Evolutionary conservation across 768 basidiomycete species (phyloP).

Genomic region (Chalciporus chontae): DNA sequence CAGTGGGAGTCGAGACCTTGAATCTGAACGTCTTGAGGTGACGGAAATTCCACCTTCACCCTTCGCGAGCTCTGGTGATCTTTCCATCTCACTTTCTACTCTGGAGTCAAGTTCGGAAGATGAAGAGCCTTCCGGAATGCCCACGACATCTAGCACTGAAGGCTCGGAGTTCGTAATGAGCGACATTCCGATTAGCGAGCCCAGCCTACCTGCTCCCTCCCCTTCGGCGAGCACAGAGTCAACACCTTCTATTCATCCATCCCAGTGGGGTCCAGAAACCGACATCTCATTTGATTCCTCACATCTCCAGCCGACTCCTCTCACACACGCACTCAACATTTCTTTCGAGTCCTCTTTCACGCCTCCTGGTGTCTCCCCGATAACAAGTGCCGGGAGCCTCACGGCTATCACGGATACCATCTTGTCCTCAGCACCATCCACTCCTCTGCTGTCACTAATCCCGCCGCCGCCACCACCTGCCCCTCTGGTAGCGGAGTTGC

Average conservation of each 20-base stretch:
- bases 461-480: slow-evolving; percentile 9
- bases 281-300: slow-evolving; percentile 76
- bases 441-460: neutral
- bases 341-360: slow-evolving; percentile 77
- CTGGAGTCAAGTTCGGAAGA: slow-evolving; percentile 31
- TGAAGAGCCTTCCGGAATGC: slow-evolving; percentile 28
- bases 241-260: slow-evolving; percentile 38
- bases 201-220: slow-evolving; percentile 29
- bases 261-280: slow-evolving; percentile 60
- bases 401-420: slow-evolving; percentile 35
- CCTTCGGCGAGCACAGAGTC: slow-evolving; percentile 36
- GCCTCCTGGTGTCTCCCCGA: slow-evolving; percentile 50
- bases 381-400: slow-evolving; percentile 30
- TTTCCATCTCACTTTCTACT: slow-evolving; percentile 25
- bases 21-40: slow-evolving; percentile 16
- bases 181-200: slow-evolving; percentile 28
- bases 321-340: slow-evolving; percentile 45
- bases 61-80: slow-evolving; percentile 20
- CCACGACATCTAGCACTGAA: slow-evolving; percentile 40
- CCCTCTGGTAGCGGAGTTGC: slow-evolving; percentile 17
- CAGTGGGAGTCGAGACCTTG: slow-evolving; percentile 20
- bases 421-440: slow-evolving; percentile 20
- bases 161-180: slow-evolving; percentile 34
- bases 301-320: slow-evolving; percentile 68
- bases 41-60: slow-evolving; percentile 7